These are phyloP conservation scores for Xylaria intraflava DNA, from an alignment of 495 filamentous ascomycete genomes.

Conservation along the genomic window DNA sequence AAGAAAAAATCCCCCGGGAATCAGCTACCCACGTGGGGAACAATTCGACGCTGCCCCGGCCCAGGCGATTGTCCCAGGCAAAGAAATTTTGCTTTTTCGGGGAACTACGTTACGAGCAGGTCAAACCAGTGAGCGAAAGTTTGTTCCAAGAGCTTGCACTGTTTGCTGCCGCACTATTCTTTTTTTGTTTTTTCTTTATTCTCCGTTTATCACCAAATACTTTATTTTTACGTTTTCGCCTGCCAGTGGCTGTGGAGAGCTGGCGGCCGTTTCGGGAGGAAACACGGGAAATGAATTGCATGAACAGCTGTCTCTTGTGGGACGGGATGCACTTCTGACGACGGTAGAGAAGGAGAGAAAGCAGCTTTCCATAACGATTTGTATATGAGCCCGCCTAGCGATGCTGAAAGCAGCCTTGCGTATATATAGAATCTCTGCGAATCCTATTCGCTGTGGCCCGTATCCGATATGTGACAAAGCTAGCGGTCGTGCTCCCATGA, in stretches of 20 bases:
- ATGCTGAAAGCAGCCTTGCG: neutral
- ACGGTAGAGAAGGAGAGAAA: neutral
- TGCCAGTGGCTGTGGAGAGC: neutral
- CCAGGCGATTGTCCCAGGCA: neutral
- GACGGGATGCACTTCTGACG: constrained; percentile 1
- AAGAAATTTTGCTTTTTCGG: neutral
- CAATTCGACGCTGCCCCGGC: too few relatives aligned
- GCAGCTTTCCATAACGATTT: neutral
- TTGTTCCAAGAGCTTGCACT: neutral
- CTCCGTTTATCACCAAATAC: neutral
- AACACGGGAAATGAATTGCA: constrained; percentile 18
- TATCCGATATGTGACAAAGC: neutral
- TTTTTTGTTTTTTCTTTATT: too few relatives aligned
- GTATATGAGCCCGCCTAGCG: neutral
- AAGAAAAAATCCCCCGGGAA: too few relatives aligned
- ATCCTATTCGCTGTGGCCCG: neutral
- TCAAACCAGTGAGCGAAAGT: neutral
- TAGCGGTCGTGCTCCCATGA: constrained; percentile 1
- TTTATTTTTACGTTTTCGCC: neutral
- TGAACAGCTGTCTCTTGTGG: constrained; percentile 21
- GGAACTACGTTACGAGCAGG: neutral
- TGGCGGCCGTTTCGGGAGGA: constrained; percentile 13
- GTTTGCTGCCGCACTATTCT: neutral
- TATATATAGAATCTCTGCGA: neutral
- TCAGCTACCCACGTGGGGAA: too few relatives aligned